phyloP scores from a whole-genome alignment of 2,329 filamentous ascomycete species.

The Colletotrichum scovillei region DNA sequence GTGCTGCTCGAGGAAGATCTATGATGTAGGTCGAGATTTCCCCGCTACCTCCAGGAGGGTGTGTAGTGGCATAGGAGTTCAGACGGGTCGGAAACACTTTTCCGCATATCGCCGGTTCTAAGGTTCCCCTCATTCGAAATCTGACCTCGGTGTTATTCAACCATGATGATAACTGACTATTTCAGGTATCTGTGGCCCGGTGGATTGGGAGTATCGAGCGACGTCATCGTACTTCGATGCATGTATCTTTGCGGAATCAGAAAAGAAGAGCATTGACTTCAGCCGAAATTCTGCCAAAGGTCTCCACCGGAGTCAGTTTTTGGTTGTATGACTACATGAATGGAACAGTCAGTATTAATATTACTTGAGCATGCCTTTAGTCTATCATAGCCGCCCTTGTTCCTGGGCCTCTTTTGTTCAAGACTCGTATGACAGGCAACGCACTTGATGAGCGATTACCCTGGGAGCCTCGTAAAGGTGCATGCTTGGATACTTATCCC shows the following conservation, averaged over 20 bases:
- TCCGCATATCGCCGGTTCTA: not conserved
- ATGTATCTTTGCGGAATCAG: not conserved
- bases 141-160: not conserved
- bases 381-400: not conserved
- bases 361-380: not conserved
- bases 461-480: not conserved
- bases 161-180: not conserved
- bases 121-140: not conserved
- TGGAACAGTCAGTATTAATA: not conserved
- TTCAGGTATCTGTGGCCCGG: not conserved
- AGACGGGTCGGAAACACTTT: not conserved
- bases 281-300: not conserved
- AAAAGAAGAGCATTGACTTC: not conserved
- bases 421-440: not conserved
- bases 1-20: not conserved
- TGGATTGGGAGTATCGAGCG: not conserved
- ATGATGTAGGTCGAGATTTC: not conserved
- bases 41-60: not conserved
- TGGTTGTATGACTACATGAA: not conserved
- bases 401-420: not conserved
- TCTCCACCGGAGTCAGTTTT: not conserved
- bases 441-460: not conserved
- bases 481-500: not conserved
- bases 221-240: not conserved
- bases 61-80: not conserved